phyloP scores from a whole-genome alignment of 2,329 filamentous ascomycete genomes.

The Fusarium sp. region DNA sequence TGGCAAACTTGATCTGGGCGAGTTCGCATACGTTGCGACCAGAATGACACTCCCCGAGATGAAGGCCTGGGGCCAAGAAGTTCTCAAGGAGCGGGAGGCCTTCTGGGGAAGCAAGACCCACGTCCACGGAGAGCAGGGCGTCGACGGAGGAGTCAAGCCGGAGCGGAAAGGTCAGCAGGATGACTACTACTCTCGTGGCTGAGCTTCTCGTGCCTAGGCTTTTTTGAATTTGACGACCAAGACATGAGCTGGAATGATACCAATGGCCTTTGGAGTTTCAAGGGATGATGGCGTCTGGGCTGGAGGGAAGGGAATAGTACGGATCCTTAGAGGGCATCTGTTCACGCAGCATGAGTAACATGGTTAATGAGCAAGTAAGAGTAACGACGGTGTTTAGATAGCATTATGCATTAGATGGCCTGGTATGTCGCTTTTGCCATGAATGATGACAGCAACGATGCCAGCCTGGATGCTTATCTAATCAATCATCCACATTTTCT shows the following conservation, averaged over 20 bases:
- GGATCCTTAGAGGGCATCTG: constrained; percentile 8
- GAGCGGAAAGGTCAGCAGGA: constrained; percentile 58
- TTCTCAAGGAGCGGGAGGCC: constrained; percentile 79
- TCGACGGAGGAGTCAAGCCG: constrained; percentile 51
- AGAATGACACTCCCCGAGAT: constrained; percentile 83
- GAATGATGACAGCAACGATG: not conserved
- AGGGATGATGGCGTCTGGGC: constrained; percentile 20
- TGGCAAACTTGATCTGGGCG: constrained; percentile 79
- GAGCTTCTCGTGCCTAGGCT: not conserved
- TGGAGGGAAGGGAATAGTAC: not conserved
- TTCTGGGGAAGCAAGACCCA: constrained; percentile 73
- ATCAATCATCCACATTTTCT: not conserved
- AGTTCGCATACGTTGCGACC: constrained; percentile 85
- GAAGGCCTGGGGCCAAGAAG: constrained; percentile 80
- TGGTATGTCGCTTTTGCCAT: not conserved
- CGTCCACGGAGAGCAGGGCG: constrained; percentile 59
- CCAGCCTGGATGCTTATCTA: not conserved
- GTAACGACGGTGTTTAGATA: constrained; percentile 7
- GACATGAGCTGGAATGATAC: constrained; percentile 27
- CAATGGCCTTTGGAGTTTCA: constrained; percentile 12
- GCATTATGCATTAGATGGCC: not conserved
- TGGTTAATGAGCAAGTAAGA: constrained; percentile 9
- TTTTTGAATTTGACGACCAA: not conserved
- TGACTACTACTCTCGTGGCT: constrained; percentile 60
- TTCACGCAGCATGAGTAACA: constrained; percentile 20